Conservation (phyloP, 2,329 filamentous ascomycete species). For the Phialophora chinensis region DNA sequence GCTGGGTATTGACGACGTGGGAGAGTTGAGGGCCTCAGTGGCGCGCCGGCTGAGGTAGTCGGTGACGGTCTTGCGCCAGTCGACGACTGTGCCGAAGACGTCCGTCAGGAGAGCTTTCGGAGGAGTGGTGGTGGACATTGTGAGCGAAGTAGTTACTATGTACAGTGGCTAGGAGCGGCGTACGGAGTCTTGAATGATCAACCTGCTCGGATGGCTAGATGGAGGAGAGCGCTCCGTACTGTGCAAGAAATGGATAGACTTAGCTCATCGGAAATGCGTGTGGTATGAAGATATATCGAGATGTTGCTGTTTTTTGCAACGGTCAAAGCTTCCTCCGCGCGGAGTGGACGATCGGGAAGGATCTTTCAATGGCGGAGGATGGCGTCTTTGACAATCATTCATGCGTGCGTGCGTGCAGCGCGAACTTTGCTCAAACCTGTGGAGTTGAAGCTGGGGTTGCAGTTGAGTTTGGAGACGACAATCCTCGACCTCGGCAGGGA, state of each 20-base stretch:
- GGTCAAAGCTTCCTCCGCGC: background rate
- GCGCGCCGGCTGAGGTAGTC: constrained; percentile 62
- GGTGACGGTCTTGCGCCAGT: constrained; percentile 74
- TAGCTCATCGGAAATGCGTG: background rate
- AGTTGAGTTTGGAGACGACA: constrained; percentile 3
- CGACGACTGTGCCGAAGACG: constrained; percentile 79
- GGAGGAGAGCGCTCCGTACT: background rate
- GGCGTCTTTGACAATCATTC: constrained; percentile 3
- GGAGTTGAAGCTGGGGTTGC: background rate
- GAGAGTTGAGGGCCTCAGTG: constrained; percentile 55
- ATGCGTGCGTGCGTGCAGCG: background rate
- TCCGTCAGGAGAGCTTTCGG: constrained; percentile 72
- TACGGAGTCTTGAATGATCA: background rate
- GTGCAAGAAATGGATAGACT: background rate
- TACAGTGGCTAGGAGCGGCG: background rate
- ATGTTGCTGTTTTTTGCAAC: background rate
- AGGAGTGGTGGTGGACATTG: constrained; percentile 39
- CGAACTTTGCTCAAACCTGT: background rate
- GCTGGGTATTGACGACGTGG: constrained; percentile 53
- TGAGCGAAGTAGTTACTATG: background rate
- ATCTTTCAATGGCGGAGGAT: background rate
- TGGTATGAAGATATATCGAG: background rate
- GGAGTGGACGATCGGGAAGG: background rate
- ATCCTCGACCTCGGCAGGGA: constrained; percentile 1
- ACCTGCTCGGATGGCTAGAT: background rate